Base-by-base conservation (phyloP, 2,329 filamentous ascomycete genomes). In the Hypocrella siamensis region DNA sequence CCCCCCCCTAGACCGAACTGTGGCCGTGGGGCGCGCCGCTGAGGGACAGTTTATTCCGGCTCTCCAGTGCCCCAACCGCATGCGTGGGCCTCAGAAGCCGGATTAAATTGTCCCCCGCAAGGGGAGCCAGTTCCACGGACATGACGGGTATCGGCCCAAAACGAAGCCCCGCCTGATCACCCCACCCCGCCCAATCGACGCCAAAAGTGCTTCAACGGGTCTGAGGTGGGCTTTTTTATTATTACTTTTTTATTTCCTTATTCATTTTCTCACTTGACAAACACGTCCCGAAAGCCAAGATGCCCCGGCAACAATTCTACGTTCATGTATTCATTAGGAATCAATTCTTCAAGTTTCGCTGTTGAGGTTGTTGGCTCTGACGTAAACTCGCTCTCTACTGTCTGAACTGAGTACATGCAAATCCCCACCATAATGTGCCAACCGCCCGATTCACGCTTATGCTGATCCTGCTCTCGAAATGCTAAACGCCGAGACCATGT, bases 401-500 rank as follows among this genome's bases (percentile, higher is more conserved):
- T 22, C 19, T 28, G 12, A 22, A 26, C 26, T 31, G 25, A 27
- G 26, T 32, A 33, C 25, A 29, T 11, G 22, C 24, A 21, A 26
- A 35, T 19, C 26, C 35, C 33, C 35, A 37, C 37, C 28, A 33
- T n/a, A n/a, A 30, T n/a, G 19, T 35, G 22, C 31, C 25, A 15
- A 31, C 19, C 26, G 16, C 27, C 28, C 15, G 21, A 21, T 6
- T 19, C 32, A 30, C 28, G 15, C 11, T 26, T 32, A 28, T 33
- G 36, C 30, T 35, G 26, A 30, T 31, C 28, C 24, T 11, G 6
- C n/a, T n/a, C n/a, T n/a, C n/a, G n/a, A n/a, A n/a, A n/a, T n/a
- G n/a, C n/a, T n/a, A n/a, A n/a, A n/a, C n/a, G n/a, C n/a, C n/a
- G n/a, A n/a, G n/a, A n/a, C n/a, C n/a, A n/a, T n/a, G n/a, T n/a